These are phyloP conservation scores for Ephemerocybe angulata DNA, from an alignment of 768 basidiomycete genomes.

Conservation along the genomic window DNA sequence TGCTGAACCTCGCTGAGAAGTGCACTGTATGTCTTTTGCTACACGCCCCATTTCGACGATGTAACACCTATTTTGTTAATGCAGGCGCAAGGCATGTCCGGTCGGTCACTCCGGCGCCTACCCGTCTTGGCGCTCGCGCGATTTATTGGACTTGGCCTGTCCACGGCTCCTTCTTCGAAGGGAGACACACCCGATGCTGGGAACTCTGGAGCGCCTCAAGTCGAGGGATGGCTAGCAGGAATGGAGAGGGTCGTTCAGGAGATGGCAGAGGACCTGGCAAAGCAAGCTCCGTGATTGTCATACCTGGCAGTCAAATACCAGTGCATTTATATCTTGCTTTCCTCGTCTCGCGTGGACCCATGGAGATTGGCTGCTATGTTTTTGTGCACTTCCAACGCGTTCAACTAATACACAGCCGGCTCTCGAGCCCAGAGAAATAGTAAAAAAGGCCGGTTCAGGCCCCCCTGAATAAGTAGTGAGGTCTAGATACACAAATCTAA, in stretches of 20 bases:
- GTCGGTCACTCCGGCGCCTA: constrained; percentile 86
- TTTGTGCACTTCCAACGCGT: too few species aligned
- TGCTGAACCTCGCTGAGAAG: constrained; percentile 66
- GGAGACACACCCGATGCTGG: constrained; percentile 2
- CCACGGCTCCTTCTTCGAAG: neutral
- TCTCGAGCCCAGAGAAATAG: too few species aligned
- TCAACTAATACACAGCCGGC: too few species aligned
- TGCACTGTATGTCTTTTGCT: constrained; percentile 66
- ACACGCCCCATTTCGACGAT: too few species aligned
- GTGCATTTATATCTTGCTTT: too few species aligned
- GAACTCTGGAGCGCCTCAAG: constrained; percentile 29
- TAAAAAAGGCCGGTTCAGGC: too few species aligned
- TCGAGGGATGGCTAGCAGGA: constrained; percentile 78
- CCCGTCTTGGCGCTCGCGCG: constrained; percentile 90
- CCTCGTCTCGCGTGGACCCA: too few species aligned
- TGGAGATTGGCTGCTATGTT: too few species aligned
- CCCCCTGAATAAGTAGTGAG: too few species aligned
- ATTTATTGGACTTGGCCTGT: constrained; percentile 57
- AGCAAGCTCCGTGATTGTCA: neutral
- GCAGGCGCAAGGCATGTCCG: constrained; percentile 81
- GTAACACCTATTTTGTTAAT: too few species aligned
- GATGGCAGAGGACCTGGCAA: constrained; percentile 26
- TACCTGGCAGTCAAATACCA: too few species aligned
- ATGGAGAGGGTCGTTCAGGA: constrained; percentile 74
- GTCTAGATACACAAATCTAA: too few species aligned